Conservation (phyloP, 1,139 yeast genomes). For the Yamadazyma buinensis region DNA sequence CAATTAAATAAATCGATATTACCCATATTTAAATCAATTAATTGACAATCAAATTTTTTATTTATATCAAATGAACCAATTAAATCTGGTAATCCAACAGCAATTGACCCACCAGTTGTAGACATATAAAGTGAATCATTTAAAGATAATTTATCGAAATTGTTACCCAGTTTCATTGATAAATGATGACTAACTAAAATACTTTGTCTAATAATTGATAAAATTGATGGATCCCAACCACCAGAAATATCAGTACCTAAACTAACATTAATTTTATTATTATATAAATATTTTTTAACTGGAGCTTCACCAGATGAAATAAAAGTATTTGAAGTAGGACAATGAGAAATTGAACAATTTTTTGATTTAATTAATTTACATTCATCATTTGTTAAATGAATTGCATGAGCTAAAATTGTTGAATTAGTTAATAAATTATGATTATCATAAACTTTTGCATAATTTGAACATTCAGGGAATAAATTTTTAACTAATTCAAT, state of each 20-base stretch:
- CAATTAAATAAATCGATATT: conserved; percentile 72
- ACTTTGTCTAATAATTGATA: conserved; percentile 74
- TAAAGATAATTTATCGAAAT: conserved; percentile 48
- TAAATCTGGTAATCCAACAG: conserved; percentile 52
- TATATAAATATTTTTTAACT: conserved; percentile 59
- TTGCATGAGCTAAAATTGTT: conserved; percentile 87
- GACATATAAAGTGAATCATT: conserved; percentile 77
- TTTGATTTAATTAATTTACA: conserved; percentile 49
- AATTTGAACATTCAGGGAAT: conserved; percentile 67
- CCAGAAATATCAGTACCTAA: conserved; percentile 94
- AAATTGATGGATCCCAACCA: conserved; percentile 79
- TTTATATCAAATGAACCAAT: conserved; percentile 76
- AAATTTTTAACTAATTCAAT: conserved; percentile 67
- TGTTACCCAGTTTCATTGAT: conserved; percentile 49
- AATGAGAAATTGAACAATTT: conserved; percentile 79
- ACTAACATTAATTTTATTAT: conserved; percentile 68
- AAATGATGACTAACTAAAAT: conserved; percentile 80
- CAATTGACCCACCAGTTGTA: conserved; percentile 87
- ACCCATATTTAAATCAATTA: conserved; percentile 53
- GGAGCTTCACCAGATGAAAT: conserved; percentile 92
- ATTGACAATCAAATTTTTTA: conserved; percentile 80
- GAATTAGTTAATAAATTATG: conserved; percentile 55
- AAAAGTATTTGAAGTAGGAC: conserved; percentile 89
- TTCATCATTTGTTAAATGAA: conserved; percentile 70
- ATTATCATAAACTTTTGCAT: conserved; percentile 74